phyloP scores from a whole-genome alignment of 768 basidiomycete genomes.

The Clathrus columnatus region DNA sequence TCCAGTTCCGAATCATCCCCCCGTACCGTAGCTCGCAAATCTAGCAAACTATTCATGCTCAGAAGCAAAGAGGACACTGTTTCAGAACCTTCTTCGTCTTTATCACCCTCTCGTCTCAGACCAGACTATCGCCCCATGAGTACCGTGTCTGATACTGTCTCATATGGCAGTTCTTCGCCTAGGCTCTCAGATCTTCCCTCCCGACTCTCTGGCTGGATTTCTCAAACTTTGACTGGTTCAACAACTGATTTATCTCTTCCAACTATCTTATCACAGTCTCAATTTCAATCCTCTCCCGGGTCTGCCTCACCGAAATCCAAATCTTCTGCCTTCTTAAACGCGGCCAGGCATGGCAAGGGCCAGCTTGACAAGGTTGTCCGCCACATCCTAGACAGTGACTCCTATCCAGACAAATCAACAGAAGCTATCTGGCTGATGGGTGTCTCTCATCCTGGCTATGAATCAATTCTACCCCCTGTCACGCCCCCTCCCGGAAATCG shows the following conservation, averaged over 20 bases:
- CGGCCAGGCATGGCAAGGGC: conserved; percentile 65
- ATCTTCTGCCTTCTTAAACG: conserved; percentile 44
- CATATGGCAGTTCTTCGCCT: conserved; percentile 34
- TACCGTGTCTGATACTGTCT: conserved; percentile 33
- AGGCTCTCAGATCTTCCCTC: conserved; percentile 64
- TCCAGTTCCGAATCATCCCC: conserved; percentile 19
- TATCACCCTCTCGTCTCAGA: conserved; percentile 36
- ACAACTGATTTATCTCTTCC: conserved; percentile 66
- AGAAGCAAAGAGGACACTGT: conserved; percentile 39
- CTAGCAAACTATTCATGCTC: conserved; percentile 30
- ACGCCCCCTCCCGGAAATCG: conserved; percentile 23
- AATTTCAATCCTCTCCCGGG: conserved; percentile 23
- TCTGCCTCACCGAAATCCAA: conserved; percentile 35
- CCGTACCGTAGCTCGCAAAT: conserved; percentile 7
- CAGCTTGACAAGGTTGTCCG: conserved; percentile 78
- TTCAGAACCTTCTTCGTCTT: conserved; percentile 49
- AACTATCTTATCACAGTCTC: conserved; percentile 42
- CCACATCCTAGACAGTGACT: conserved; percentile 86
- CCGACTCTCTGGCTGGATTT: conserved; percentile 73
- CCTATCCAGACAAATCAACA: conserved; percentile 69
- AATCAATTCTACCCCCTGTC: conserved; percentile 27
- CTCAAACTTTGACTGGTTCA: conserved; percentile 66
- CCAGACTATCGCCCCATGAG: conserved; percentile 39
- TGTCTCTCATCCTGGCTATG: conserved; percentile 70
- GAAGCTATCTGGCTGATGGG: conserved; percentile 90